These are phyloP conservation scores for Phytophthora niederhauseri DNA, from an alignment of 352 stramenopile genomes.

Conservation along the genomic window DNA sequence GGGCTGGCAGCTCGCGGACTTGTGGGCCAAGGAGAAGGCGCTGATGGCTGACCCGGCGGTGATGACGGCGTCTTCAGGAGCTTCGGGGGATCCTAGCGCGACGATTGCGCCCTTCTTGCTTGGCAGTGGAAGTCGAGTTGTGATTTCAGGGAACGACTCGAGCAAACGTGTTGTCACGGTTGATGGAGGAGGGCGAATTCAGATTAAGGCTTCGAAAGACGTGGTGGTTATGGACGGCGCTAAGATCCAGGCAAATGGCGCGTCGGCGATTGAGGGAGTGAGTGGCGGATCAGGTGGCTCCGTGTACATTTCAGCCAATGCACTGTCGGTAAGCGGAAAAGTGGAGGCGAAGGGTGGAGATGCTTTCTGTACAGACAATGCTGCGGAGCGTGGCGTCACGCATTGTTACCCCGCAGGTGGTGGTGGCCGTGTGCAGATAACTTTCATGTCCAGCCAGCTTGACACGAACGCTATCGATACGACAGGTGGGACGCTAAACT, in stretches of 20 bases:
- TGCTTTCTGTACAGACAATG: conserved; percentile 45
- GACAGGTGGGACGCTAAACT: conserved; percentile 48
- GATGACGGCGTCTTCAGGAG: conserved; percentile 12
- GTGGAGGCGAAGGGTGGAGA: conserved; percentile 60
- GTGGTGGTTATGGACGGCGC: conserved; percentile 67
- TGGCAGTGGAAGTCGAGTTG: conserved; percentile 47
- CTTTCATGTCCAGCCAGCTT: conserved; percentile 71
- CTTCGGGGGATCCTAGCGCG: conserved; percentile 28
- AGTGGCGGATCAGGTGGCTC: conserved; percentile 61
- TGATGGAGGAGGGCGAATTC: conserved; percentile 61
- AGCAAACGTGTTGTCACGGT: conserved; percentile 23
- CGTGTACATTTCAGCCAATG: conserved; percentile 53
- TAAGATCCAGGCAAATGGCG: conserved; percentile 58
- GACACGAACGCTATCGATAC: conserved; percentile 58
- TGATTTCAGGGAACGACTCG: conserved; percentile 11
- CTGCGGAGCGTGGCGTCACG: conserved; percentile 30
- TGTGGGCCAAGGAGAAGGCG: conserved; percentile 49
- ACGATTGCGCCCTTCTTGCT: conserved; percentile 49
- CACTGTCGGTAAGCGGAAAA: conserved; percentile 49
- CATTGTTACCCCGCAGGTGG: conserved; percentile 67
- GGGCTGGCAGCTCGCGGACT: conserved; percentile 54
- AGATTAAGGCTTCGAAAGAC: conserved; percentile 69
- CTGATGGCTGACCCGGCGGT: conserved; percentile 32
- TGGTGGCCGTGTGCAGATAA: conserved; percentile 69
- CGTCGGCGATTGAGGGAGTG: conserved; percentile 40